These are phyloP conservation scores for Kazachstania africana DNA, from an alignment of 805 yeast species.

Conservation along the genomic window DNA sequence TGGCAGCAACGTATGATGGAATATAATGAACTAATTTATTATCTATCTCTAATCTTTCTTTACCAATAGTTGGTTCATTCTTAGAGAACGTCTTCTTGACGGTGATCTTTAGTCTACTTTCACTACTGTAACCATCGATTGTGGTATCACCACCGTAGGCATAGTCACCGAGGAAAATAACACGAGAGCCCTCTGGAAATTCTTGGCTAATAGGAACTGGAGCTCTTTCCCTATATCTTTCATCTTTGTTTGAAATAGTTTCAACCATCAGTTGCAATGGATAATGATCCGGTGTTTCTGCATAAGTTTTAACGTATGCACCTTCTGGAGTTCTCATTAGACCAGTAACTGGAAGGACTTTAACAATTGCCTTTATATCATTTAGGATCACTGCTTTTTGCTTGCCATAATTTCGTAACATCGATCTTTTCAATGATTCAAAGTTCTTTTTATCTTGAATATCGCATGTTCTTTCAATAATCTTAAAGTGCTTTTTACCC, in stretches of 20 bases:
- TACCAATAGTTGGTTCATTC: conserved; percentile 57
- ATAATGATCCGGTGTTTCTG: conserved; percentile 38
- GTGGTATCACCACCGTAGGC: conserved; percentile 78
- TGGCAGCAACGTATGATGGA: conserved; percentile 55
- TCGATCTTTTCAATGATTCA: conserved; percentile 28
- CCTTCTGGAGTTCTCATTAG: conserved; percentile 59
- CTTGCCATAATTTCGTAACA: conserved; percentile 34
- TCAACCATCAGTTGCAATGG: conserved; percentile 81
- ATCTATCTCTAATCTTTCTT: conserved; percentile 47
- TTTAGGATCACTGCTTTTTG: conserved; percentile 54
- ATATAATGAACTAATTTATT: conserved; percentile 42
- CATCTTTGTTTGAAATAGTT: conserved; percentile 59
- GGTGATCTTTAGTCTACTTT: conserved; percentile 36
- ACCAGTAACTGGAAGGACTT: conserved; percentile 71
- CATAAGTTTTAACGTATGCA: conserved; percentile 64
- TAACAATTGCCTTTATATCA: conserved; percentile 43
- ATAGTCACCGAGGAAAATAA: conserved; percentile 70
- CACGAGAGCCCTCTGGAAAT: conserved; percentile 61
- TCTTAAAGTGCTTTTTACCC: conserved; percentile 22
- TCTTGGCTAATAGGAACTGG: conserved; percentile 74
- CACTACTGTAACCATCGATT: conserved; percentile 46
- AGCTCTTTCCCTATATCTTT: conserved; percentile 56
- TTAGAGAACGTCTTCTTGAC: conserved; percentile 38
- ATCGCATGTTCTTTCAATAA: conserved; percentile 31
- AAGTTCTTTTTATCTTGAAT: conserved; percentile 38